Conservation (phyloP, 352 stramenopile genomes). For the Stramenopiles sp. region DNA sequence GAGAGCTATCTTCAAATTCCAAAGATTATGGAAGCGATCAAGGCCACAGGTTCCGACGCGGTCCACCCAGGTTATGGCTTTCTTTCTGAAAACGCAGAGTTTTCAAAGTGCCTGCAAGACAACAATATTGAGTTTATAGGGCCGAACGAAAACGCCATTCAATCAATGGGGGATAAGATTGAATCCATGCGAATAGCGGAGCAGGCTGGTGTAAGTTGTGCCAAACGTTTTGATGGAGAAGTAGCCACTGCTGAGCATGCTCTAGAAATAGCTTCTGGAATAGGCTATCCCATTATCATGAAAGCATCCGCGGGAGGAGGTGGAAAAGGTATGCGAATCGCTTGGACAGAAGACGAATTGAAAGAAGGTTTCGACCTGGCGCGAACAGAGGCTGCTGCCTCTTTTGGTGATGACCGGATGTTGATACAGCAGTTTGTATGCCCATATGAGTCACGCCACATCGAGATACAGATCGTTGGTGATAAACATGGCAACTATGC, state of each 20-base stretch:
- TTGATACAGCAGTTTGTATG: conserved; percentile 91
- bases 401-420: conserved; percentile 85
- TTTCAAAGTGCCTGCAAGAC: conserved; percentile 45
- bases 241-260: conserved; percentile 55
- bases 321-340: conserved; percentile 88
- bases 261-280: conserved; percentile 50
- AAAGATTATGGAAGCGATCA: conserved; percentile 60
- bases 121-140: conserved; percentile 70
- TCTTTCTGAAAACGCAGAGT: conserved; percentile 61
- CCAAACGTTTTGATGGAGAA: conserved; percentile 73
- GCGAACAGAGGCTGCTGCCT: conserved; percentile 51
- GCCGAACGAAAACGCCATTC: conserved; percentile 53
- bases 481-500: conserved; percentile 65
- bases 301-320: conserved; percentile 82
- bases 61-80: conserved; percentile 86
- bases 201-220: conserved; percentile 64
- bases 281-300: conserved; percentile 93
- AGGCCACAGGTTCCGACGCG: conserved; percentile 59
- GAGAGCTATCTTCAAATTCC: conserved; percentile 62
- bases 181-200: conserved; percentile 76
- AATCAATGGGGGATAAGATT: conserved; percentile 77
- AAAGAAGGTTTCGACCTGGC: conserved; percentile 52
- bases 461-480: conserved; percentile 80
- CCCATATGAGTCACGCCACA: conserved; percentile 85
- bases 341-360: conserved; percentile 57